A percentile compares a stretch with the other conserved stretches of the same genome.
Evolutionary conservation across 2,329 filamentous ascomycete species (phyloP).

Genomic region (Xylaria sp.): DNA sequence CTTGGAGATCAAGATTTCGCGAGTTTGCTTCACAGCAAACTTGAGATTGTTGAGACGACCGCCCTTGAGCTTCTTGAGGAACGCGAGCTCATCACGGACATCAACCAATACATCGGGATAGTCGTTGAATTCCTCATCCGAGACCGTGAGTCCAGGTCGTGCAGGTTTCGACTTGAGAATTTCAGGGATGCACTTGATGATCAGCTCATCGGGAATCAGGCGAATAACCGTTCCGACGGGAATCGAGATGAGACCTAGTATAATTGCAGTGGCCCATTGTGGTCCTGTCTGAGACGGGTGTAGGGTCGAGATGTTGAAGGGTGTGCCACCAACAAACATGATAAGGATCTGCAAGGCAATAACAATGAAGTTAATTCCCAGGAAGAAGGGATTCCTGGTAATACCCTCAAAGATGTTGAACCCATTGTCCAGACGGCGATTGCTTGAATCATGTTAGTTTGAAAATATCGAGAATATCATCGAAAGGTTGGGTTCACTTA

Average conservation of each 20-base stretch:
- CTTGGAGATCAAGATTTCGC: constrained; percentile 57
- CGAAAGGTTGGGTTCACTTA: constrained; percentile 41
- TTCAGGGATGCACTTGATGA: constrained; percentile 49
- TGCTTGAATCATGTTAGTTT: constrained; percentile 44
- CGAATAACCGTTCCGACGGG: constrained; percentile 78
- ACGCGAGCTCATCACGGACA: constrained; percentile 73
- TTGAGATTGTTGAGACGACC: constrained; percentile 76
- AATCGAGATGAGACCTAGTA: constrained; percentile 78
- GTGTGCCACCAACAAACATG: constrained; percentile 74
- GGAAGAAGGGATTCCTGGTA: constrained; percentile 80
- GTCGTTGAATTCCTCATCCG: constrained; percentile 60
- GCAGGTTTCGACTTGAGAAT: constrained; percentile 47
- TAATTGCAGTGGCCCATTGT: constrained; percentile 84
- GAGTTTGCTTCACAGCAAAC: constrained; percentile 71
- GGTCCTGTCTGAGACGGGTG: constrained; percentile 54
- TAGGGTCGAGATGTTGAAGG: constrained; percentile 64
- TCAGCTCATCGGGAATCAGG: constrained; percentile 68
- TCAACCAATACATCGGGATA: constrained; percentile 70
- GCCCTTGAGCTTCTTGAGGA: constrained; percentile 74
- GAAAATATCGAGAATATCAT: neutral
- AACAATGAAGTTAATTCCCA: constrained; percentile 80
- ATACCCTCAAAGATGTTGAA: constrained; percentile 96
- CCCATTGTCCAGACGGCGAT: constrained; percentile 86
- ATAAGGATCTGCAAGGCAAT: constrained; percentile 85
- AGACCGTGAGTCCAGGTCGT: constrained; percentile 54